Conservation (phyloP, 805 yeast species). For the Phaffomyces opuntiae region DNA sequence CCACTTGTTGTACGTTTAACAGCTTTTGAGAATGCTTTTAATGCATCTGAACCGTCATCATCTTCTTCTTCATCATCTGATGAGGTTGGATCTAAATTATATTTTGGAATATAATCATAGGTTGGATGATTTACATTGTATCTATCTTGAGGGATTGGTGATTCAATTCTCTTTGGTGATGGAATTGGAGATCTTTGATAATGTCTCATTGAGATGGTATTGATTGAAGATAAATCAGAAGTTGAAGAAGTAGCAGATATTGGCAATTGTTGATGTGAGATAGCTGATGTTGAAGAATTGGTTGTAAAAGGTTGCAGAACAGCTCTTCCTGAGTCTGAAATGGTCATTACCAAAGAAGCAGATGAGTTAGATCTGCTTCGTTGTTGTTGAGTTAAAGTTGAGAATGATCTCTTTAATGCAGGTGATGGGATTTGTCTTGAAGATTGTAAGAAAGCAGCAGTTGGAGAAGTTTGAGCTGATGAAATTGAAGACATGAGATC, state of each 20-base stretch:
- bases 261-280: conserved; percentile 2
- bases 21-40: conserved; percentile 20
- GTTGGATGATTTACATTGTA: background rate
- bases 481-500: too few species aligned
- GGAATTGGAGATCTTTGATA: conserved; percentile 18
- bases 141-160: conserved; percentile 10
- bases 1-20: conserved; percentile 10
- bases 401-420: conserved; percentile 8
- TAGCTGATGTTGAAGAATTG: background rate
- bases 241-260: conserved; percentile 20
- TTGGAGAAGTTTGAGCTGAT: background rate
- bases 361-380: conserved; percentile 11
- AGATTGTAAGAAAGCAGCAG: background rate
- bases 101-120: conserved; percentile 4
- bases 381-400: conserved; percentile 3
- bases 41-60: conserved; percentile 13
- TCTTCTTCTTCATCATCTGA: conserved; percentile 12
- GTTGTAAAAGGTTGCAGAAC: conserved; percentile 10
- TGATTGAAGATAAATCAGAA: conserved; percentile 16
- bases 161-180: conserved; percentile 21
- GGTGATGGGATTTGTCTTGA: background rate
- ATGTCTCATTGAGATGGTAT: conserved; percentile 7
- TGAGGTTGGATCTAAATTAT: conserved; percentile 8
- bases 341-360: conserved; percentile 14
- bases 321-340: conserved; percentile 17